A percentile compares a stretch with the other conserved stretches of the same genome.
Conservation (phyloP, 441 rosid genomes). For the Pelargonium citronellum region DNA sequence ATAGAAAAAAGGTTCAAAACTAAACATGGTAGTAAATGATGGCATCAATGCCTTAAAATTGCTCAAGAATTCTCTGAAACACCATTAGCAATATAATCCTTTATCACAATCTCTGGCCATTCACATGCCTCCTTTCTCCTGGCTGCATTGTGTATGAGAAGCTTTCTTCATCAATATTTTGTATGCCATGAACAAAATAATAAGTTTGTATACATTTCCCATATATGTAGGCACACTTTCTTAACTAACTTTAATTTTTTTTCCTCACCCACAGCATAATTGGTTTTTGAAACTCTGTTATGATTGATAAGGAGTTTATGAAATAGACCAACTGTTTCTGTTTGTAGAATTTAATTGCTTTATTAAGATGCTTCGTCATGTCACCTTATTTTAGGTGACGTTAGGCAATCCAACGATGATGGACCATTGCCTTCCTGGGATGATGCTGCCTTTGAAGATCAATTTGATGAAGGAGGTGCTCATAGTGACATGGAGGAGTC, state of each 20-base stretch:
- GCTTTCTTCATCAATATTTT: not conserved
- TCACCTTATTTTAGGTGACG: constrained; percentile 43
- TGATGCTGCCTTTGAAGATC: constrained; percentile 42
- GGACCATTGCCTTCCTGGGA: constrained; percentile 59
- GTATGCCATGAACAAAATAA: not conserved
- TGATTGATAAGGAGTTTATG: no score
- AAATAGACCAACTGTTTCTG: no score
- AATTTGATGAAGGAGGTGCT: constrained; percentile 44
- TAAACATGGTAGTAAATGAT: no score
- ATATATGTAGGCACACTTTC: not conserved
- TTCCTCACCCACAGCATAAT: not conserved
- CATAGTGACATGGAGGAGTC: constrained; percentile 57
- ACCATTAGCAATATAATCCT: not conserved
- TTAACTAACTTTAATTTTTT: not conserved
- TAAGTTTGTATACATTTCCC: not conserved
- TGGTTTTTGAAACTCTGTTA: not conserved
- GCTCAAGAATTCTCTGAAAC: not conserved
- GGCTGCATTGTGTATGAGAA: not conserved
- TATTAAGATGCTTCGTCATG: no score
- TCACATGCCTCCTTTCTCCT: not conserved
- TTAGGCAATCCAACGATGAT: constrained; percentile 39
- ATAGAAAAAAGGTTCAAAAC: no score
- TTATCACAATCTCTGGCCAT: not conserved
- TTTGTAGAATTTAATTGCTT: no score
- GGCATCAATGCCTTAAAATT: no score